phyloP scores from a whole-genome alignment of 164 flowering plant genomes.

The Chimonanthus salicifolius region DNA sequence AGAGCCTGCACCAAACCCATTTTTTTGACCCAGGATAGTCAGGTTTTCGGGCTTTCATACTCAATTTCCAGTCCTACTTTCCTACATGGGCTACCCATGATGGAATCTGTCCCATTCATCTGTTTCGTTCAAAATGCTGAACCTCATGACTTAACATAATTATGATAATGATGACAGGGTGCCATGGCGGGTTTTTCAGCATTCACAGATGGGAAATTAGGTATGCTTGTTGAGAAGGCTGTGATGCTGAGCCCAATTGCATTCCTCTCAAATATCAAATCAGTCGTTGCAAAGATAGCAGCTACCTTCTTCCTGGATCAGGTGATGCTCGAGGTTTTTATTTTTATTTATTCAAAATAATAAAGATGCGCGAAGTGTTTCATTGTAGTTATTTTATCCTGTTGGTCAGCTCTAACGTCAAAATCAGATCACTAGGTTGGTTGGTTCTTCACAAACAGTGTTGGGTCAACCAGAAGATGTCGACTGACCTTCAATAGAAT shows the following conservation, averaged over 20 bases:
- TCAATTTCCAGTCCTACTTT: neutral
- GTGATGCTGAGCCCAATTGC: conserved; percentile 12
- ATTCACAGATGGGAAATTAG: conserved; percentile 2
- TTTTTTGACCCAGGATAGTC: too few species aligned
- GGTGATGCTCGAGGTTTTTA: neutral
- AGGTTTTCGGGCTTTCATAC: too few species aligned
- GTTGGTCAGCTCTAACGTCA: too few species aligned
- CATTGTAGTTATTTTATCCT: too few species aligned
- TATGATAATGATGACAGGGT: conserved; percentile 1
- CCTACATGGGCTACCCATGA: neutral
- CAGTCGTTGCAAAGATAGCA: conserved; percentile 7
- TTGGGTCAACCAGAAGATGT: too few species aligned
- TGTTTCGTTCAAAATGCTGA: neutral
- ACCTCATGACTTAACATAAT: neutral
- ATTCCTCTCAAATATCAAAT: conserved; percentile 11
- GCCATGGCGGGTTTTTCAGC: conserved; percentile 11
- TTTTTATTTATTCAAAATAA: too few species aligned
- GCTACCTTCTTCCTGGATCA: conserved; percentile 11
- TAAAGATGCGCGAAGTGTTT: too few species aligned
- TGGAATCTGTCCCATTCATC: neutral
- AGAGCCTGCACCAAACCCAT: neutral
- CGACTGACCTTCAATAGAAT: too few species aligned
- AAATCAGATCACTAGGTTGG: too few species aligned
- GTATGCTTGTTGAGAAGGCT: conserved; percentile 6
- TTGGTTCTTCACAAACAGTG: too few species aligned